Base-by-base conservation (phyloP, 495 filamentous ascomycete genomes). In the Tuber aestivum region DNA sequence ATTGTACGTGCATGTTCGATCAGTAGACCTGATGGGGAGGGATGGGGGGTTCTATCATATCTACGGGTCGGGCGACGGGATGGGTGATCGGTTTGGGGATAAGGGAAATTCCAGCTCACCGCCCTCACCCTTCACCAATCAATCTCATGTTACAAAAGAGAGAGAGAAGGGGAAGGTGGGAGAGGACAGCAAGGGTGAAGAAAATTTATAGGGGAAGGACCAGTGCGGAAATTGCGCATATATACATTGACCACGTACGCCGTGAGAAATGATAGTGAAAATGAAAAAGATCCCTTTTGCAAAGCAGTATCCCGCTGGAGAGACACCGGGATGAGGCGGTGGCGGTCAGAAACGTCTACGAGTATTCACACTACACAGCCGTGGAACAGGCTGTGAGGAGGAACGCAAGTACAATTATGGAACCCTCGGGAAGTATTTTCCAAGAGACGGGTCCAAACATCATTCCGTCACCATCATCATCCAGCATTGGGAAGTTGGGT, bases 381-480 rank as follows among this genome's bases (percentile, higher is more conserved):
- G 16, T 61, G n/a, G 32, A 61, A 32, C 56, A 10, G 56, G 56
- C n/a, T 6, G 12, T 16, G 56, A 32, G n/a, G 56, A 61, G n/a
- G 27, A 61, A 12, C 16, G 56, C 27, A 61, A 32, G 56, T 32
- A 61, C 56, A 9, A 61, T 69, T 71, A 72, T 20, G 69, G 40
- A 42, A 45, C 69, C 20, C 69, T 69, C 9, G 71, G 41, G 10
- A 41, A 32, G 40, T 76, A 38, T 71, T 32, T 44, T 41, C 32
- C 41, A 48, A 75, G 20, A 4, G 37, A 10, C 44, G 37, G 42
- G 41, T 20, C 38, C 38, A 40, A 74, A 76, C 32, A 77, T 35
- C 45, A 75, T 77, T 48, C 42, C 44, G 44, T 77, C 65, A 12
- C 75, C 75, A n/a, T 72, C 70, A 32, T 70, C 73, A 23, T 75